Conservation (phyloP, 2,329 filamentous ascomycete genomes). For the Graphilbum fragrans region DNA sequence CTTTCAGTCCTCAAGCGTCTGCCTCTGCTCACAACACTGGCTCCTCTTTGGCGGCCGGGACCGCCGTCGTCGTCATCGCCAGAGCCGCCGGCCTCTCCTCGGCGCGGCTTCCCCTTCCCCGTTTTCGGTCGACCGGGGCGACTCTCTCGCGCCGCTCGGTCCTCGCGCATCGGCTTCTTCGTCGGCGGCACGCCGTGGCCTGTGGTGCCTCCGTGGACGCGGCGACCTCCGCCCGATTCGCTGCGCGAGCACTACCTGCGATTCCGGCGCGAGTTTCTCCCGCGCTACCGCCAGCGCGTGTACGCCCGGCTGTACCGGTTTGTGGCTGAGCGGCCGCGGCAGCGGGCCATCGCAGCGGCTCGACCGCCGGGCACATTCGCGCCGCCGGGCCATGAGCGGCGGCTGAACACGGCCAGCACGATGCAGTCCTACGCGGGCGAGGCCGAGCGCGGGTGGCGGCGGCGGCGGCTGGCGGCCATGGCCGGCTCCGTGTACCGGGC, state of each 20-base stretch:
- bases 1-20: background rate
- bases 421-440: conserved; percentile 11
- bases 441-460: conserved; percentile 55
- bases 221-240: conserved; percentile 54
- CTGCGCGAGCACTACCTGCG: conserved; percentile 55
- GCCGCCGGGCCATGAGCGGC: no score
- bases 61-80: no score
- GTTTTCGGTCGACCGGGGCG: no score
- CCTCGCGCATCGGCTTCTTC: no score
- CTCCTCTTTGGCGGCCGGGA: conserved; percentile 9
- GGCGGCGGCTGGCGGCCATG: conserved; percentile 63
- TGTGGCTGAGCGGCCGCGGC: conserved; percentile 53
- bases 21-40: no score
- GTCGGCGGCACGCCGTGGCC: no score
- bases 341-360: conserved; percentile 43
- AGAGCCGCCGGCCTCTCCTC: no score
- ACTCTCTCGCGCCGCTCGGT: no score
- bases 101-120: no score
- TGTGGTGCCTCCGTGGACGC: no score
- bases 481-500: conserved; percentile 45
- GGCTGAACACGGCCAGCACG: conserved; percentile 10
- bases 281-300: conserved; percentile 54
- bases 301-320: conserved; percentile 70
- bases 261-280: conserved; percentile 65
- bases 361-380: conserved; percentile 32